These are phyloP conservation scores for Massospora cicadina DNA, from an alignment of 371 early-diverging fungal species.

Conservation along the genomic window DNA sequence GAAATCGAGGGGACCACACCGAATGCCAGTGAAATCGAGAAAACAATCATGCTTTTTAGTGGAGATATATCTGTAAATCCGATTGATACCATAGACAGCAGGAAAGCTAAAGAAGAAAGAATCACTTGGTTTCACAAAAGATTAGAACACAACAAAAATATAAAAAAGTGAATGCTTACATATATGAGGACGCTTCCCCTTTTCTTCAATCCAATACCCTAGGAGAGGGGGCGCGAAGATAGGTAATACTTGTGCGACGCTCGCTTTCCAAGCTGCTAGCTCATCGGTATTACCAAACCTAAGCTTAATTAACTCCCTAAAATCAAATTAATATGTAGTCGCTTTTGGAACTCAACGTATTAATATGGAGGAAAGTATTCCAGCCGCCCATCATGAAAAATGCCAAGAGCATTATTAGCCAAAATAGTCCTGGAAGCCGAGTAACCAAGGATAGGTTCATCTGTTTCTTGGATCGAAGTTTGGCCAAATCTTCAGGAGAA, in stretches of 20 bases:
- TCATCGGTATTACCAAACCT: conserved; percentile 30
- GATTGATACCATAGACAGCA: conserved; percentile 26
- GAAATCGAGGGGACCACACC: conserved; percentile 47
- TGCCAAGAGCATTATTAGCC: conserved; percentile 39
- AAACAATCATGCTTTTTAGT: conserved; percentile 34
- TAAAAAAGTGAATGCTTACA: conserved; percentile 18
- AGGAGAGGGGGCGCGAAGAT: conserved; percentile 43
- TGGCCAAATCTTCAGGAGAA: conserved; percentile 18
- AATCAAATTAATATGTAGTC: conserved; percentile 1
- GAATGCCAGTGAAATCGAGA: conserved; percentile 37
- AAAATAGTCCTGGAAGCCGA: conserved; percentile 37
- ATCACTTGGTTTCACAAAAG: conserved; percentile 22
- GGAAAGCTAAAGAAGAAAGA: conserved; percentile 22
- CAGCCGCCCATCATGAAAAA: conserved; percentile 47
- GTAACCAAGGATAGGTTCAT: conserved; percentile 35
- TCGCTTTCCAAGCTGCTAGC: conserved; percentile 42
- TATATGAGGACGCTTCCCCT: conserved; percentile 36
- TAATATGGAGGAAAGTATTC: conserved; percentile 55
- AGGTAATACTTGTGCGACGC: conserved; percentile 43
- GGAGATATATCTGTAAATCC: conserved; percentile 31
- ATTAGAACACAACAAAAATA: neutral
- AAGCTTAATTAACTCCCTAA: conserved; percentile 42
- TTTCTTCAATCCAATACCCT: conserved; percentile 36
- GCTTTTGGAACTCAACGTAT: conserved; percentile 20
- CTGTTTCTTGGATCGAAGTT: conserved; percentile 31